Percentiles rank a stretch among this genome's conserved stretches.
These are phyloP conservation scores for Liriodendron chinense DNA, from an alignment of 164 flowering plant species.

Conservation along the genomic window DNA sequence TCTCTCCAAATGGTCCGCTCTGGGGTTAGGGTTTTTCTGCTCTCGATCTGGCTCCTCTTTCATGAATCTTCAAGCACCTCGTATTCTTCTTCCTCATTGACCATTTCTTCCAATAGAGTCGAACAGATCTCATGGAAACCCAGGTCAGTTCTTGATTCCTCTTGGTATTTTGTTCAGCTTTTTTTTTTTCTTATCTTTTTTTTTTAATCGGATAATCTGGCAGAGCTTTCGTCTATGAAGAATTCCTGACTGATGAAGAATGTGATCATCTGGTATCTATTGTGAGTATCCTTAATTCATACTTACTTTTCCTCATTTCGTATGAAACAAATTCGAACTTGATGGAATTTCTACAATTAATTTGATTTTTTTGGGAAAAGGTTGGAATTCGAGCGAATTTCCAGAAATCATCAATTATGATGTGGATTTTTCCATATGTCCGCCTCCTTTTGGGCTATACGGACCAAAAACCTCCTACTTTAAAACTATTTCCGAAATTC, in stretches of 20 bases:
- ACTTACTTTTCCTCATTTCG: background rate
- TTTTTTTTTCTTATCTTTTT: background rate
- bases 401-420: too few species aligned
- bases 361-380: background rate
- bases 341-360: too few species aligned
- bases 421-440: too few species aligned
- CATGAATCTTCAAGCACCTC: slow-evolving; percentile 25
- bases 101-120: slow-evolving; percentile 55
- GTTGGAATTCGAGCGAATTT: background rate
- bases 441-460: too few species aligned
- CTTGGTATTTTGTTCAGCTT: too few species aligned
- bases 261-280: slow-evolving; percentile 88
- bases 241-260: slow-evolving; percentile 80
- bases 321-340: background rate
- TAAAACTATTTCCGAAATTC: too few species aligned
- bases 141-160: slow-evolving; percentile 39
- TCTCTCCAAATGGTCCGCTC: slow-evolving; percentile 12
- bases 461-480: too few species aligned
- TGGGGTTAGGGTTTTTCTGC: slow-evolving; percentile 20
- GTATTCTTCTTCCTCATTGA: slow-evolving; percentile 11
- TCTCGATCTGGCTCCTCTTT: slow-evolving; percentile 28
- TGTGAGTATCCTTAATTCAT: slow-evolving; percentile 38
- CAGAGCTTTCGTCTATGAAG: slow-evolving; percentile 96
- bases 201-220: background rate
- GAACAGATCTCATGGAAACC: slow-evolving; percentile 87